These are phyloP conservation scores for Leucocoprinus gongylophorus DNA, from an alignment of 1,284 basidiomycete species.

Conservation along the genomic window DNA sequence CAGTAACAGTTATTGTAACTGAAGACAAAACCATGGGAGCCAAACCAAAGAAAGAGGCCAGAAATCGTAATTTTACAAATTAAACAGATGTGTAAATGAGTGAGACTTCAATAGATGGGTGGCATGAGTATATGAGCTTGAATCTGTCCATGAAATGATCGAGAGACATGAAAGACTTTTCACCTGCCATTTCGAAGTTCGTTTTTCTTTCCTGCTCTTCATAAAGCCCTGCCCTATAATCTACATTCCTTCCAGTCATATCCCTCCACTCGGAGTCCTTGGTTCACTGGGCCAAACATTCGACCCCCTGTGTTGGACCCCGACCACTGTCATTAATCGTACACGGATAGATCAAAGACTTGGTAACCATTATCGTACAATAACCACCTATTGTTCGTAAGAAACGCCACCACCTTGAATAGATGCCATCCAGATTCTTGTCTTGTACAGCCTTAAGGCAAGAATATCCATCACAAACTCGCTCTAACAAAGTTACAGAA, in stretches of 20 bases:
- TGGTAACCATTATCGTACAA: neutral
- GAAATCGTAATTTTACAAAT: neutral
- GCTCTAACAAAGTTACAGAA: neutral
- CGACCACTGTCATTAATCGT: neutral
- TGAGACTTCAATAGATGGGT: neutral
- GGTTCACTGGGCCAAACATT: neutral
- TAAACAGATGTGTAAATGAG: neutral
- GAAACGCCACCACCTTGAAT: slow-evolving; percentile 31
- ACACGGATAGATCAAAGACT: neutral
- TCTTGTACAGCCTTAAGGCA: slow-evolving; percentile 59
- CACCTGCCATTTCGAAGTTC: neutral
- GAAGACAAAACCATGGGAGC: too few relatives aligned
- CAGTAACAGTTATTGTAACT: too few relatives aligned
- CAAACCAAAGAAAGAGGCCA: too few relatives aligned
- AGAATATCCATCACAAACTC: neutral
- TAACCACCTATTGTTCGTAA: slow-evolving; percentile 5
- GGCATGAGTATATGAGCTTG: neutral
- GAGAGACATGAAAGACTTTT: neutral
- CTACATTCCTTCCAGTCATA: neutral
- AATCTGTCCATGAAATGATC: neutral
- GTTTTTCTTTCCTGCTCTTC: neutral
- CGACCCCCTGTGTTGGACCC: neutral
- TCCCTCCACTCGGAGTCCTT: neutral
- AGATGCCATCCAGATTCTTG: slow-evolving; percentile 74
- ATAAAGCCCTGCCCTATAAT: neutral